Evolutionary conservation across 2,329 filamentous ascomycete genomes (phyloP).

Genomic region (Colletotrichum ledebouriae): DNA sequence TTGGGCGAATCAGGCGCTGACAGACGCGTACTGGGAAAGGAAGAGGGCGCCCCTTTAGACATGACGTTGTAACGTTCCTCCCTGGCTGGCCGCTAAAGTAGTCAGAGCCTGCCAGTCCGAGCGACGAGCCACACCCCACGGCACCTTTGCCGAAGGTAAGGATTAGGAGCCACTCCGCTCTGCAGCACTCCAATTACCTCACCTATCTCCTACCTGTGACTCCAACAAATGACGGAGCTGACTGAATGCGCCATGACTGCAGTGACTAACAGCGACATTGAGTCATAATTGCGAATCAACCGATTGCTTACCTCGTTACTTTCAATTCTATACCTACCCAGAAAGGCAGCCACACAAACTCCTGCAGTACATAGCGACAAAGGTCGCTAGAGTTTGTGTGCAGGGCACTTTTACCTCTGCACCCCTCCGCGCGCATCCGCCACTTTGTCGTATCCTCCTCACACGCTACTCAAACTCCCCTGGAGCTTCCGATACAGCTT

Average conservation of each 20-base stretch:
- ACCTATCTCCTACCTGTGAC: constrained; percentile 14
- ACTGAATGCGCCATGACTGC: constrained; percentile 15
- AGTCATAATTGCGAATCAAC: constrained; percentile 22
- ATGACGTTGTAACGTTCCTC: constrained; percentile 30
- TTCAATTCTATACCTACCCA: neutral
- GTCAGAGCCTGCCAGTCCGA: neutral
- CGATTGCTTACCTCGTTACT: neutral
- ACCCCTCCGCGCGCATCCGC: constrained; percentile 9
- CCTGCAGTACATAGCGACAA: constrained; percentile 36
- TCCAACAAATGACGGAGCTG: constrained; percentile 10
- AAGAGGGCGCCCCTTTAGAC: neutral
- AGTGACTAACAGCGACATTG: constrained; percentile 30
- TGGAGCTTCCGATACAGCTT: constrained; percentile 14
- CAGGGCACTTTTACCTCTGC: neutral
- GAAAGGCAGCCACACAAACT: constrained; percentile 23
- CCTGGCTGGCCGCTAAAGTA: neutral
- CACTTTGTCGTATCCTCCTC: neutral
- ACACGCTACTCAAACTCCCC: constrained; percentile 7
- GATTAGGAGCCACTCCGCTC: constrained; percentile 10
- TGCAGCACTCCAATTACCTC: neutral
- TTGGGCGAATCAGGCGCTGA: constrained; percentile 24
- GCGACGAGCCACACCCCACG: constrained; percentile 7
- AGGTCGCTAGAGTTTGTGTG: constrained; percentile 33
- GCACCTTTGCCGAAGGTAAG: neutral
- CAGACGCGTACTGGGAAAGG: constrained; percentile 2